Percentiles rank a stretch among this genome's conserved stretches.
These are phyloP conservation scores for Adansonia grandidieri DNA, from an alignment of 441 rosid species.

Conservation along the genomic window DNA sequence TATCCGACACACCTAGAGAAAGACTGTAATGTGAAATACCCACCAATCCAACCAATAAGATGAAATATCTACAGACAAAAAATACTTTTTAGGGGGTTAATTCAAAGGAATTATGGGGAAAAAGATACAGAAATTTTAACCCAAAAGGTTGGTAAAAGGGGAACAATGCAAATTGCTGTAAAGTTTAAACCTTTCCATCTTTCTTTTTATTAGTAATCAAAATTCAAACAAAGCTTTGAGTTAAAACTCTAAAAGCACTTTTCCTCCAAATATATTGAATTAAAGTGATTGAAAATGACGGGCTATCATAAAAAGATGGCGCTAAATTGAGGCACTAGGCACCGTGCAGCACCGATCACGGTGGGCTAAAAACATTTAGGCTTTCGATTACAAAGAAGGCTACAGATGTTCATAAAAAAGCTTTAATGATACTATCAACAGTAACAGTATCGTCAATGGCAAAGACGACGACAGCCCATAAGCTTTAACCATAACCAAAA, in stretches of 20 bases:
- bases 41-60: conserved; percentile 27
- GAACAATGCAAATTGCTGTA: conserved; percentile 20
- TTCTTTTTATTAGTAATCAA: neutral
- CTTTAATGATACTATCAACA: conserved; percentile 12
- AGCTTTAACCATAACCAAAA: neutral
- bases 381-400: conserved; percentile 14
- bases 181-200: neutral
- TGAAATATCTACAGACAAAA: conserved; percentile 39
- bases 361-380: conserved; percentile 16
- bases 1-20: neutral
- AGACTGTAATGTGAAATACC: conserved; percentile 24
- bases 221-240: neutral
- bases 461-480: neutral
- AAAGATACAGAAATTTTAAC: conserved; percentile 30
- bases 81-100: conserved; percentile 47
- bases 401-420: neutral
- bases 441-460: neutral
- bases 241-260: conserved; percentile 16
- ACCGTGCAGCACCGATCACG: neutral
- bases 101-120: conserved; percentile 39
- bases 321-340: conserved; percentile 22
- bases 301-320: neutral
- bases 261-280: neutral
- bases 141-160: conserved; percentile 24
- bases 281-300: neutral